phyloP scores from a whole-genome alignment of 2,329 filamentous ascomycete genomes.

The Plectosphaerella cucumerina region DNA sequence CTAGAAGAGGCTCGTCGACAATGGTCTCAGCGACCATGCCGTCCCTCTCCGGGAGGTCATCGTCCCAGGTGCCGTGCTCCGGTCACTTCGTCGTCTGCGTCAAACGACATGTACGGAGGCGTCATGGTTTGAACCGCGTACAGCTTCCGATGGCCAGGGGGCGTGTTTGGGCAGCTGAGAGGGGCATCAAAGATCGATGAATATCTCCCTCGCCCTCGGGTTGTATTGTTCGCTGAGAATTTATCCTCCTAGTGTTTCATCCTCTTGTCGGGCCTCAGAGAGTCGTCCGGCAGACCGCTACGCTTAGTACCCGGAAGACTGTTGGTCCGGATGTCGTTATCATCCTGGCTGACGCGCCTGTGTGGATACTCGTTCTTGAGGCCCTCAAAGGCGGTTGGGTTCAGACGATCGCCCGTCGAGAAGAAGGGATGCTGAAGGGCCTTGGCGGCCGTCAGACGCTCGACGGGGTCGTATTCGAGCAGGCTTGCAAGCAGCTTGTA shows the following conservation, averaged over 20 bases:
- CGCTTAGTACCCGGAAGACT: conserved; percentile 89
- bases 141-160: too few relatives aligned
- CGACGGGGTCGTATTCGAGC: conserved; percentile 88
- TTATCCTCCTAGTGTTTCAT: conserved; percentile 45
- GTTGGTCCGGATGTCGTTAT: conserved; percentile 90
- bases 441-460: conserved; percentile 79
- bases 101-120: too few relatives aligned
- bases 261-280: conserved; percentile 59
- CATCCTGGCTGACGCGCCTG: conserved; percentile 85
- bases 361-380: conserved; percentile 85
- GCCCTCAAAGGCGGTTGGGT: conserved; percentile 85
- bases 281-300: conserved; percentile 79
- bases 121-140: too few relatives aligned
- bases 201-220: neutral
- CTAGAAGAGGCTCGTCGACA: too few relatives aligned
- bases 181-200: too few relatives aligned
- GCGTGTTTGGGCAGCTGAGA: too few relatives aligned
- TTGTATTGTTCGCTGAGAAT: neutral
- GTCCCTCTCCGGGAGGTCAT: too few relatives aligned
- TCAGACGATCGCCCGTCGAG: conserved; percentile 66
- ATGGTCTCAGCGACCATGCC: too few relatives aligned
- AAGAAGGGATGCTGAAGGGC: conserved; percentile 94
- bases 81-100: too few relatives aligned
- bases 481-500: conserved; percentile 77
- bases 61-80: too few relatives aligned